Percentiles rank a stretch among this genome's conserved stretches.
phyloP scores from a whole-genome alignment of 257 asterid species.

The Anisodus tanguticus region DNA sequence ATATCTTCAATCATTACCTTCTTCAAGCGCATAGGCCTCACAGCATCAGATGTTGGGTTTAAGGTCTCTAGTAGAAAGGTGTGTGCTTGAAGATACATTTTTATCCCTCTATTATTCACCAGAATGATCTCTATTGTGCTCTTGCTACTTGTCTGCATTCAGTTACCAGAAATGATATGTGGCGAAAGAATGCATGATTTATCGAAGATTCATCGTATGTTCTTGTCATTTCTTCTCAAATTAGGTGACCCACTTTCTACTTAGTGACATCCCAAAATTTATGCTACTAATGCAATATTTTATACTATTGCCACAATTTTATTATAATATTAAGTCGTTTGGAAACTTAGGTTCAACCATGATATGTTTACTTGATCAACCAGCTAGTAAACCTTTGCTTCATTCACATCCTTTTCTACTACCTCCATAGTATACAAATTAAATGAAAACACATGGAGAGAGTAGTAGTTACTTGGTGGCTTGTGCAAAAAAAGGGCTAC shows the following conservation, averaged over 20 bases:
- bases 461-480: not conserved
- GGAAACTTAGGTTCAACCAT: not conserved
- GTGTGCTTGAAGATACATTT: not conserved
- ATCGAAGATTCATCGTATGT: not conserved
- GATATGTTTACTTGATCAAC: not conserved
- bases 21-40: conserved; percentile 96
- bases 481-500: not conserved
- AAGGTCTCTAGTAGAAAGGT: conserved; percentile 97
- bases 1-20: conserved; percentile 81
- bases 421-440: not conserved
- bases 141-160: conserved; percentile 16
- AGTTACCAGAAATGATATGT: not conserved
- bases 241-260: conserved; percentile 5
- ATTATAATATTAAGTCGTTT: not conserved
- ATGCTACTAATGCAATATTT: not conserved
- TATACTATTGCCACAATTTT: not conserved
- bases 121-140: not conserved
- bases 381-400: not conserved
- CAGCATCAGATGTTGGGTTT: conserved; percentile 94
- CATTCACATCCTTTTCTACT: not conserved
- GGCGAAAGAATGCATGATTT: not conserved
- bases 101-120: not conserved
- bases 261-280: not conserved
- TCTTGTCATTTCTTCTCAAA: conserved; percentile 9
- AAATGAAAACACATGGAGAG: not conserved